Percentiles rank a stretch among this genome's conserved stretches.
Evolutionary conservation across 805 yeast species (phyloP).

Genomic region (Candida nitratophila): DNA sequence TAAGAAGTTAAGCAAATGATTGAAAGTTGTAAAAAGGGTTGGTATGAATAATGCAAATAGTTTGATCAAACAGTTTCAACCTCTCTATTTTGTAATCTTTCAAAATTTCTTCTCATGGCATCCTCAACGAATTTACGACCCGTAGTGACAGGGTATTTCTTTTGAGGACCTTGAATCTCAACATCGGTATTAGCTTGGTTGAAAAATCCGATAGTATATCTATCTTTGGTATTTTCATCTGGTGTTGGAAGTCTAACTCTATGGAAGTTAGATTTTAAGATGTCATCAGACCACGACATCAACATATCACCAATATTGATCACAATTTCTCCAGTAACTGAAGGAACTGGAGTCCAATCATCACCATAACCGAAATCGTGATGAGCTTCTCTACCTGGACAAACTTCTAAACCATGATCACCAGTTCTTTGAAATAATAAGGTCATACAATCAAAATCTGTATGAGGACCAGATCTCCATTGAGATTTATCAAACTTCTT

Average conservation of each 20-base stretch:
- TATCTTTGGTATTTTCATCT: conserved; percentile 22
- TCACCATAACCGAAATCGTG: conserved; percentile 28
- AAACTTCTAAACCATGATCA: conserved; percentile 29
- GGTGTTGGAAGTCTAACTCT: conserved; percentile 24
- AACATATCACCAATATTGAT: conserved; percentile 32
- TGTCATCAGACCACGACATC: conserved; percentile 32
- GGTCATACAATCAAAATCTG: conserved; percentile 30
- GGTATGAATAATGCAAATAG: too few species aligned
- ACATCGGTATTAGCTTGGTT: conserved; percentile 30
- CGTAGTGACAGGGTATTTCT: conserved; percentile 21
- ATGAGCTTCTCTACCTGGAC: conserved; percentile 30
- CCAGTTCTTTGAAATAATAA: conserved; percentile 28
- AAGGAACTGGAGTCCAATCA: conserved; percentile 28
- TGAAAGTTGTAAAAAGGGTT: too few species aligned
- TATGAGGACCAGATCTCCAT: conserved; percentile 33
- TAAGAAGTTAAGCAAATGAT: too few species aligned
- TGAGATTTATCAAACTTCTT: conserved; percentile 14
- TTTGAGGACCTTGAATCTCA: conserved; percentile 20
- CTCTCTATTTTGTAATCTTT: conserved; percentile 6
- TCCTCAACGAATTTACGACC: conserved; percentile 26
- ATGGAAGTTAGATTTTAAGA: conserved; percentile 27
- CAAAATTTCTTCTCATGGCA: conserved; percentile 27
- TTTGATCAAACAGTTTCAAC: background rate
- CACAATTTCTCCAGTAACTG: conserved; percentile 27
- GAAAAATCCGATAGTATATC: conserved; percentile 29